phyloP scores from a whole-genome alignment of 2,329 filamentous ascomycete species.

The Parastagonospora avenae region DNA sequence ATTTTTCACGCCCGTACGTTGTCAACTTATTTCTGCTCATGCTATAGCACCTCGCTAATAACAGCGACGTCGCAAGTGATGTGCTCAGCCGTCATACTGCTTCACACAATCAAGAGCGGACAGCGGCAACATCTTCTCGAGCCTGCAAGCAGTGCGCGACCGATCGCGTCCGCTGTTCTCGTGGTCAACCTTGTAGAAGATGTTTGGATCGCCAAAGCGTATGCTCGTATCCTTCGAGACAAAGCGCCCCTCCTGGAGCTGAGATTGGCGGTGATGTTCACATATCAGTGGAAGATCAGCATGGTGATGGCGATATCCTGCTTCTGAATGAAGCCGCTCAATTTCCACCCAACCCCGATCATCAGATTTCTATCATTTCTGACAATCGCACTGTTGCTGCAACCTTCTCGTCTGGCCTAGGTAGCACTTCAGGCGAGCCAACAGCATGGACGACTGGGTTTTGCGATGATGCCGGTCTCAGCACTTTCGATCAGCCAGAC shows the following conservation, averaged over 20 bases:
- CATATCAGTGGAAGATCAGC: background rate
- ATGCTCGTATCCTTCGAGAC: conserved; percentile 28
- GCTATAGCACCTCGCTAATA: background rate
- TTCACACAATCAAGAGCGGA: conserved; percentile 3
- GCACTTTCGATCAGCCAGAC: conserved; percentile 4
- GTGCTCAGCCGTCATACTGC: conserved; percentile 9
- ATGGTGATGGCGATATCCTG: no score
- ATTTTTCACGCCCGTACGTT: conserved; percentile 8
- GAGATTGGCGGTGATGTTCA: background rate
- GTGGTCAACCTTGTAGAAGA: conserved; percentile 27
- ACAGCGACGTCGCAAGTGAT: background rate
- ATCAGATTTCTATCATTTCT: no score
- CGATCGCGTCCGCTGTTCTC: conserved; percentile 37
- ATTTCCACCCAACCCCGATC: no score
- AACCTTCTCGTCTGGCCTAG: background rate
- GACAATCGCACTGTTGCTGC: background rate
- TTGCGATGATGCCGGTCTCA: background rate
- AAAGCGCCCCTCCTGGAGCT: background rate
- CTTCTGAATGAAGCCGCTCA: no score
- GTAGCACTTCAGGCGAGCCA: background rate
- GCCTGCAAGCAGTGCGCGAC: conserved; percentile 33
- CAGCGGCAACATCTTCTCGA: conserved; percentile 6
- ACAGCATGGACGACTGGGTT: conserved; percentile 2
- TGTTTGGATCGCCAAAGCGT: conserved; percentile 23
- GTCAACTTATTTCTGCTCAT: background rate